Conservation (phyloP, 2,329 filamentous ascomycete genomes). For the Colletotrichum sp. region DNA sequence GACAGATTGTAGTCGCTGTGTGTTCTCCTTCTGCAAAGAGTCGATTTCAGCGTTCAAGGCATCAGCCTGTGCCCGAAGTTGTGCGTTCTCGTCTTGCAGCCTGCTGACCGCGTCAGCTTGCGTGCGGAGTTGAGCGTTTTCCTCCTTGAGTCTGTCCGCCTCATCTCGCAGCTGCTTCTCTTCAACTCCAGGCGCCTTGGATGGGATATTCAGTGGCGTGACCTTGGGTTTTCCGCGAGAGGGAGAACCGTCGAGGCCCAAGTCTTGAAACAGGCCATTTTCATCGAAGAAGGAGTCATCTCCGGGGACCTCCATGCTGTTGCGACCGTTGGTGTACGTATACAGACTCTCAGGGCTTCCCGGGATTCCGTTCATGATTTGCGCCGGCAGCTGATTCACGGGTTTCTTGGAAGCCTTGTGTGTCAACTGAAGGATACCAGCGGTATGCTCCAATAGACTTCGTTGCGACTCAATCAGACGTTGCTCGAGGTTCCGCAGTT, state of each 20-base stretch:
- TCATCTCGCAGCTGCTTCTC: slow-evolving; percentile 55
- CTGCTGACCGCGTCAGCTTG: slow-evolving; percentile 35
- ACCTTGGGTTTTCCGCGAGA: slow-evolving; percentile 41
- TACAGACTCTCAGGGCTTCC: slow-evolving; percentile 81
- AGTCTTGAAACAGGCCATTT: slow-evolving; percentile 73
- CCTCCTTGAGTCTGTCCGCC: slow-evolving; percentile 51
- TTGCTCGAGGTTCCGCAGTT: slow-evolving; percentile 82
- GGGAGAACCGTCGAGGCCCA: slow-evolving; percentile 44
- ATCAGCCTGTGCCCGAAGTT: slow-evolving; percentile 36
- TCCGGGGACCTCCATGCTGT: slow-evolving; percentile 58
- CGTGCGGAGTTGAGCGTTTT: slow-evolving; percentile 43
- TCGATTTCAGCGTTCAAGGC: slow-evolving; percentile 39
- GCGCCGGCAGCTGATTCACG: slow-evolving; percentile 37
- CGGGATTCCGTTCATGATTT: slow-evolving; percentile 63
- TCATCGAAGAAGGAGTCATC: slow-evolving; percentile 77
- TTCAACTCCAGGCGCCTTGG: slow-evolving; percentile 62
- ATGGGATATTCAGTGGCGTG: slow-evolving; percentile 60
- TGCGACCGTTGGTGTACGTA: slow-evolving; percentile 66
- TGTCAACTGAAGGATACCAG: slow-evolving; percentile 88
- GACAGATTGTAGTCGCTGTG: slow-evolving; percentile 54
- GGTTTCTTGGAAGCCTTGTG: slow-evolving; percentile 73
- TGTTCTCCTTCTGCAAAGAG: slow-evolving; percentile 36
- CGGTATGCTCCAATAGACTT: slow-evolving; percentile 85
- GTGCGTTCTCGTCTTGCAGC: slow-evolving; percentile 32
- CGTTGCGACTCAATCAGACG: slow-evolving; percentile 76